Evolutionary conservation across 2,329 filamentous ascomycete genomes (phyloP).

Genomic region (Colletotrichum viniferum): DNA sequence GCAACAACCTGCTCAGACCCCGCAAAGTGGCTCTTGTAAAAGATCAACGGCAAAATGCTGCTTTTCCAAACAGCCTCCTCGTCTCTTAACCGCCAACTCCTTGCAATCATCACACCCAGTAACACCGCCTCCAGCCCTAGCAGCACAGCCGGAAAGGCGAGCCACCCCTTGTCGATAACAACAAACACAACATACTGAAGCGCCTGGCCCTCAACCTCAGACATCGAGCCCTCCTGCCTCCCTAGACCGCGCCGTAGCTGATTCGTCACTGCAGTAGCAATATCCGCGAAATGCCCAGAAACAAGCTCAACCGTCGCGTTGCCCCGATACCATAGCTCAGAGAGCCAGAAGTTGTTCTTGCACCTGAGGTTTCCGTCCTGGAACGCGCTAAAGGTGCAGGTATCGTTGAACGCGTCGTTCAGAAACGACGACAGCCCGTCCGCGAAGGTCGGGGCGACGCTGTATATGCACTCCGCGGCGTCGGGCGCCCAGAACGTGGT

Average conservation of each 20-base stretch:
- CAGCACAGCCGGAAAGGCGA: background rate
- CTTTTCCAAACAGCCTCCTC: background rate
- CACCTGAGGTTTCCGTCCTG: background rate
- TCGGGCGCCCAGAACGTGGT: background rate
- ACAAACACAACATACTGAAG: background rate
- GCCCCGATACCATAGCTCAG: background rate
- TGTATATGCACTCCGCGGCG: background rate
- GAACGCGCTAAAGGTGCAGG: background rate
- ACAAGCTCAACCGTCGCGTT: background rate
- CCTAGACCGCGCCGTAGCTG: background rate
- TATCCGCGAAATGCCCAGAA: background rate
- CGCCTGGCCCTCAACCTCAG: background rate
- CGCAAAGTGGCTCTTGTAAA: background rate
- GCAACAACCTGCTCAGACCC: rapidly evolving
- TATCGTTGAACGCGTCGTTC: background rate
- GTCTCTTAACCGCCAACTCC: background rate
- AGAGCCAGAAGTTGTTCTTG: background rate
- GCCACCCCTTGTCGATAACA: background rate
- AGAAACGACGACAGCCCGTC: background rate
- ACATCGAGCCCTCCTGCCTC: rapidly evolving
- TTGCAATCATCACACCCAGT: background rate
- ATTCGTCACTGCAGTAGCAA: background rate
- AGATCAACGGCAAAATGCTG: background rate
- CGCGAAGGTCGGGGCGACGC: background rate
- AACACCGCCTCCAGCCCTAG: background rate